These are phyloP conservation scores for Vigna trinervia DNA, from an alignment of 306 rosid genomes.

Conservation along the genomic window DNA sequence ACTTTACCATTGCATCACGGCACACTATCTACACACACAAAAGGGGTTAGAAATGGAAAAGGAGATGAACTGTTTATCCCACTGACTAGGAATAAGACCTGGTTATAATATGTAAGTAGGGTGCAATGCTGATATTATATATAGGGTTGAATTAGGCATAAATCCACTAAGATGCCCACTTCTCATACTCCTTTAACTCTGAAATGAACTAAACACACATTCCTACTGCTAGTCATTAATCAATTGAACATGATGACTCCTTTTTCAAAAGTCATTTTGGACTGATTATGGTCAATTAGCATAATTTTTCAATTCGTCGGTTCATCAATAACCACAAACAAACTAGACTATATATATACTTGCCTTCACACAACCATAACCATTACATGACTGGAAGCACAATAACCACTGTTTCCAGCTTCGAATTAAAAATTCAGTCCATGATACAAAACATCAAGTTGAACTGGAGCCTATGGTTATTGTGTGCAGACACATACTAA, in stretches of 20 bases:
- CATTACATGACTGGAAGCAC: slow-evolving; percentile 8
- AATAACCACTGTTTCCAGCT: background rate
- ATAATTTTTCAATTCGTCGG: background rate
- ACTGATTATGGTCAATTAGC: background rate
- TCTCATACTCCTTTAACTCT: background rate
- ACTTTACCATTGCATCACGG: background rate
- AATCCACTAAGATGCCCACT: background rate
- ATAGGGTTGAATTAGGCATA: too few species aligned
- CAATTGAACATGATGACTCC: background rate
- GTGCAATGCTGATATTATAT: too few species aligned
- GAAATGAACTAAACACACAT: background rate
- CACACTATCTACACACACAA: background rate
- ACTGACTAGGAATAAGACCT: too few species aligned
- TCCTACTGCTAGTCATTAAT: slow-evolving; percentile 4
- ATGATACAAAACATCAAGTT: background rate
- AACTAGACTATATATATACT: background rate
- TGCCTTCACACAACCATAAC: background rate
- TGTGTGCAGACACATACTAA: background rate
- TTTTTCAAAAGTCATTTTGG: background rate
- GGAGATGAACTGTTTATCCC: background rate
- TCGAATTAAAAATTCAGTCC: background rate
- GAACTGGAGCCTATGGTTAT: background rate
- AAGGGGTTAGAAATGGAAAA: background rate
- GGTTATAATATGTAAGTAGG: too few species aligned
- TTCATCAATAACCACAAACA: background rate